Evolutionary conservation across 495 filamentous ascomycete species (phyloP), one percentile per base, ranked within the genome.

Genomic region (Glutinoglossum americanum): DNA sequence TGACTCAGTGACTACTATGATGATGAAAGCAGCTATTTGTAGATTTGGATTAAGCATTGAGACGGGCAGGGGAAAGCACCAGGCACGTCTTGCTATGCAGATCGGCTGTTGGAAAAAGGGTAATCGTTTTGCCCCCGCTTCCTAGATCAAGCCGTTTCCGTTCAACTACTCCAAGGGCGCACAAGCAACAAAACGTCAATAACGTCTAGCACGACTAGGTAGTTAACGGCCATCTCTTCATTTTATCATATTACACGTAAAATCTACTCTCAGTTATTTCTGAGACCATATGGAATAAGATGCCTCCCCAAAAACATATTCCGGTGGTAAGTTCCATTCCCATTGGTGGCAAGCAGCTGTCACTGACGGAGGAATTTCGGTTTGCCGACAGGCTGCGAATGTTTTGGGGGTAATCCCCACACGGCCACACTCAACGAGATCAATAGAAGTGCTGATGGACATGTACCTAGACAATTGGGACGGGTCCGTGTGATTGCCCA

Each of bases 321-420:
- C 49, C 49, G 1, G 25, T 53, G 49, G 49, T 53, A 30, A 23
- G 49, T 45, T 10, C 1, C 9, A 1, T n/a, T 5, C 41, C 9
- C 41, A 13, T 19, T 45, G 19, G 17, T 21, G 3, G 10, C 19
- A 5, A 21, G 13, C 4, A 3, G n/a, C 4, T 10, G n/a, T 21
- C 9, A 19, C 17, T 45, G 21, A 45, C 37, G 15, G 21, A 45
- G 21, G 3, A 10, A 45, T 10, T n/a, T 23, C 13, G 5, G 37
- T 13, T 9, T 9, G n/a, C 13, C 10, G 3, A 39, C 53, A 73
- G 71, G 69, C 73, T 0, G 74, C 74, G 26, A 74, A 72, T 61
- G 66, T 77, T 1, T 62, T 77, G 10, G 74, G 74, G 21, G 74
- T 76, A 66, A 59, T 72, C 67, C 26, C 17, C 54, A 1, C 47